A percentile compares a stretch with the other conserved stretches of the same genome.
phyloP scores from a whole-genome alignment of 805 yeast genomes.

The Candida dajiaensis region DNA sequence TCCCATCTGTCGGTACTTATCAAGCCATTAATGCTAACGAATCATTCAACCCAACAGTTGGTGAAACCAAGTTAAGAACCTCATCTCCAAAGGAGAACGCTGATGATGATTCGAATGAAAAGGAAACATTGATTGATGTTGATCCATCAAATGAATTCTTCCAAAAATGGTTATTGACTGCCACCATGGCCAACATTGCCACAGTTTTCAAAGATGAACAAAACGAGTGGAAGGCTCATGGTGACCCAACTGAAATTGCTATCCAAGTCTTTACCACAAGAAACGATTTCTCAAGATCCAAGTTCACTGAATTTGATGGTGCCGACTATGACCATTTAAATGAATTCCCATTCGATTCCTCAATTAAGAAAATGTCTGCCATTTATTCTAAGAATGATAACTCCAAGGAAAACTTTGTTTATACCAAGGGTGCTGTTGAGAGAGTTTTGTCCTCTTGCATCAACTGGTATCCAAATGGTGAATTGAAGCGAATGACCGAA shows the following conservation, averaged over 20 bases:
- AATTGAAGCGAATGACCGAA: slow-evolving; percentile 31
- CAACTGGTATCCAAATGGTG: slow-evolving; percentile 39
- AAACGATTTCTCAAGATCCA: slow-evolving; percentile 42
- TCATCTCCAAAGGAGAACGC: slow-evolving; percentile 16
- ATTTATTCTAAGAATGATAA: slow-evolving; percentile 36
- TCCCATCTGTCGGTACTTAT: slow-evolving; percentile 57
- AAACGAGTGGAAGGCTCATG: slow-evolving; percentile 66
- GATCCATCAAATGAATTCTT: slow-evolving; percentile 5
- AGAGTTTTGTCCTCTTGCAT: slow-evolving; percentile 53
- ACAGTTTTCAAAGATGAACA: slow-evolving; percentile 46
- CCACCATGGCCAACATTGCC: slow-evolving; percentile 79
- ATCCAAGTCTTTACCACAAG: slow-evolving; percentile 72
- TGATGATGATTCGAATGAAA: slow-evolving; percentile 16
- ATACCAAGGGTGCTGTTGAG: slow-evolving; percentile 75
- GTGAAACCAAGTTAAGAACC: slow-evolving; percentile 29
- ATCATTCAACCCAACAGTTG: slow-evolving; percentile 60
- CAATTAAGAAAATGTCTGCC: slow-evolving; percentile 68
- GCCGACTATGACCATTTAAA: slow-evolving; percentile 34
- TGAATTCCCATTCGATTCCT: slow-evolving; percentile 73
- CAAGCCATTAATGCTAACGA: slow-evolving; percentile 49
- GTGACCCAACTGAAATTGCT: slow-evolving; percentile 89
- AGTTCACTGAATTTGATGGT: slow-evolving; percentile 32
- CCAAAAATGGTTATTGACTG: slow-evolving; percentile 51
- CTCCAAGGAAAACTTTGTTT: slow-evolving; percentile 29
- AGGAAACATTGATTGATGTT: slow-evolving; percentile 5